A percentile compares a stretch with the other conserved stretches of the same genome.
Evolutionary conservation across 805 yeast species (phyloP).

Genomic region (Priceomyces haplophilus): DNA sequence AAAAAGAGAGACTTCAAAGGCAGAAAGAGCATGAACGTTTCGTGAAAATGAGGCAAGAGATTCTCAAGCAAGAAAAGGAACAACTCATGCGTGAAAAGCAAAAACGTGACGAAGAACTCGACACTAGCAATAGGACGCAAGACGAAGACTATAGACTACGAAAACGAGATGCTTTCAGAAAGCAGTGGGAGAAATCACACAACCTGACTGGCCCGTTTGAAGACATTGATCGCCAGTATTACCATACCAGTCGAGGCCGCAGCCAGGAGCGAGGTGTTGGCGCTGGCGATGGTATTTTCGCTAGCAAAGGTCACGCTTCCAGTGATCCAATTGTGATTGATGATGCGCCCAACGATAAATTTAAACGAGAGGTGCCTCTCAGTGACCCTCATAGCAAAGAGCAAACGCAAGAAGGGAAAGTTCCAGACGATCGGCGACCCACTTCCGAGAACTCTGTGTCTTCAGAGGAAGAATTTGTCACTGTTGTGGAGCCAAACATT

Average conservation of each 20-base stretch:
- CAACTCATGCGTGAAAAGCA: slow-evolving; percentile 10
- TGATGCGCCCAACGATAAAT: background rate
- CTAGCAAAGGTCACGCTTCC: background rate
- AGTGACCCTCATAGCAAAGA: no score
- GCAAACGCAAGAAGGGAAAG: no score
- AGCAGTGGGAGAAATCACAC: slow-evolving; percentile 17
- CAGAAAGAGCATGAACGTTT: slow-evolving; percentile 7
- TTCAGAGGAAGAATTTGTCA: background rate
- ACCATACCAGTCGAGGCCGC: background rate
- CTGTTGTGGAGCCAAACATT: background rate
- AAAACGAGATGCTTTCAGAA: slow-evolving; percentile 16
- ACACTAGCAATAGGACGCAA: slow-evolving; percentile 3
- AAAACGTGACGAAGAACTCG: slow-evolving; percentile 4
- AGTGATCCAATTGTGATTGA: slow-evolving; percentile 1
- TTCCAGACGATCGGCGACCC: no score
- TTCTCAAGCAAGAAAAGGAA: slow-evolving; percentile 10
- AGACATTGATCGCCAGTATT: slow-evolving; percentile 10
- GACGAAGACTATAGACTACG: slow-evolving; percentile 10
- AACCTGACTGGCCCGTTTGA: slow-evolving; percentile 11
- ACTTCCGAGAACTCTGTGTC: background rate
- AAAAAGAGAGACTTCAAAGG: slow-evolving; percentile 9
- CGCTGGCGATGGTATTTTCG: background rate
- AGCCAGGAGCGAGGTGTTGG: background rate
- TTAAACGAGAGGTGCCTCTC: background rate
- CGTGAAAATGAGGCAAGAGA: slow-evolving; percentile 8